Base-by-base conservation (phyloP, 192 early-diverging fungal species). In the Helicostylum pulchrum region DNA sequence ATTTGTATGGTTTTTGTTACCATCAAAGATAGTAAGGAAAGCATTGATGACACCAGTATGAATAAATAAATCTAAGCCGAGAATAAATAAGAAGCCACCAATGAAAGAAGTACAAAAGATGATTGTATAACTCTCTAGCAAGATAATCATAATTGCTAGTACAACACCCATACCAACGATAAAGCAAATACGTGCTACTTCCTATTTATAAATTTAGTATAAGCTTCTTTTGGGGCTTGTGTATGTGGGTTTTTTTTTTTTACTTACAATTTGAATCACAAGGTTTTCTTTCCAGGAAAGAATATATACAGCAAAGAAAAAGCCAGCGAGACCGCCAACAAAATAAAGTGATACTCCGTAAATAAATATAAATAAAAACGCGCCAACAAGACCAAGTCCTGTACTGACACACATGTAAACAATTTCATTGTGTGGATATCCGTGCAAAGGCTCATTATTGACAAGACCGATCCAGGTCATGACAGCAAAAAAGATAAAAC, bases 331-430 rank as follows among this genome's bases (percentile, higher is more conserved):
- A 12, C 64, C 56, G 7, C 57, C 57, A 21, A 95, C 70, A 21
- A 90, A 74, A 56, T 88, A 85, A 23, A 94, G 65, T 12, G 84
- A 88, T 5, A 95, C 67, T 45, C 75, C 74, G 69, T 81, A 86
- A 60, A 74, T 53, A 49, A 61, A 74, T 20, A 69, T 56, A 55
- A 68, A 74, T 9, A 69, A 23, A 7, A 74, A 52, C 4, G 72
- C 62, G 51, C 72, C 72, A 3, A 74, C 44, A 20, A 74, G 31
- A 57, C 72, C 72, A 56, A 74, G 46, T 2, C 63, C 63, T 30
- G 54, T 56, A 51, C 66, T 59, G 21, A 74, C 72, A 43, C 63
- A 54, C 3, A 74, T 54, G 20, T 74, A 74, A 11, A 74, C 62
- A 2, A 69, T 51, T 15, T 61, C 59, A 19, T 68, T 54, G 26